Conservation (phyloP, 345 rosid genomes). For the Melaleuca quinquenervia region DNA sequence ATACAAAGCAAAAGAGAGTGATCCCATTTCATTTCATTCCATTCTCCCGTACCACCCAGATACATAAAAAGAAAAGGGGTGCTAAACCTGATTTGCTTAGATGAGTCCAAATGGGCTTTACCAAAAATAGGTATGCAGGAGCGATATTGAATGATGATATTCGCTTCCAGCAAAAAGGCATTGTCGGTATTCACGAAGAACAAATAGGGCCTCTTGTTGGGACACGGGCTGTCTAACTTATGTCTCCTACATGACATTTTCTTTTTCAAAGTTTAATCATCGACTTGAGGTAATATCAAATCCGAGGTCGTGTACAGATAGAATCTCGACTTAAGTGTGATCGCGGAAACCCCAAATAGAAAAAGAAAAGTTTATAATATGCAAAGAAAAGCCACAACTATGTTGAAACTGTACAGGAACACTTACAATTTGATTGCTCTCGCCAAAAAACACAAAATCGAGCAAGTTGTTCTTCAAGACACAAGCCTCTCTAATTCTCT, state of each 20-base stretch:
- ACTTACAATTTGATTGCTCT: neutral
- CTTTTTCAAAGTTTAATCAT: neutral
- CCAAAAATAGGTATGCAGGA: neutral
- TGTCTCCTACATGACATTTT: neutral
- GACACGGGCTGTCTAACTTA: neutral
- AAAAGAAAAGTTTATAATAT: neutral
- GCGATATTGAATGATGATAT: neutral
- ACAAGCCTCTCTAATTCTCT: neutral
- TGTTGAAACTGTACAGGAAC: neutral
- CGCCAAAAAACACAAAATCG: neutral
- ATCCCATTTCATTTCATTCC: neutral
- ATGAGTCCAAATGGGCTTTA: neutral
- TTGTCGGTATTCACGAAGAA: neutral
- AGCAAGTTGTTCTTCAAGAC: neutral
- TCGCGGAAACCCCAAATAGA: neutral
- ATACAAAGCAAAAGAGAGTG: neutral
- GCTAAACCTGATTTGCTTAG: neutral
- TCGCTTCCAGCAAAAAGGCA: neutral
- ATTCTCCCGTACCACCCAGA: neutral
- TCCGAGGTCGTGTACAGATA: neutral
- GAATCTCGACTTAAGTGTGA: neutral
- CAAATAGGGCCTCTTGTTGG: neutral
- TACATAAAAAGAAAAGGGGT: neutral
- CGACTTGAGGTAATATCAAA: neutral
- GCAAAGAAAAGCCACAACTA: neutral